phyloP scores from a whole-genome alignment of 495 filamentous ascomycete genomes.

The Talaromyces liani region DNA sequence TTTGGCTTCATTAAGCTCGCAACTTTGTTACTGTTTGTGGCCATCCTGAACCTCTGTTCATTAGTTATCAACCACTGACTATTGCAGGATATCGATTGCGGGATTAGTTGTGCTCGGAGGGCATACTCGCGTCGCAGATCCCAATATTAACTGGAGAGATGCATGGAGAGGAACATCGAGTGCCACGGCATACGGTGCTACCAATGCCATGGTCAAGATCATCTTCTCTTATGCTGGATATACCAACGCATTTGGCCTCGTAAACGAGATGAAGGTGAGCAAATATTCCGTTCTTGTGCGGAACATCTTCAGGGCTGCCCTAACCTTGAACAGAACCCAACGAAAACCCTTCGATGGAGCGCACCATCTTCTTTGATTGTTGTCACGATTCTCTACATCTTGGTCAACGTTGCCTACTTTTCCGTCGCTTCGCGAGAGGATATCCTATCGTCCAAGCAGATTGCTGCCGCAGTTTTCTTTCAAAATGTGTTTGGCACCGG shows the following conservation, averaged over 20 bases:
- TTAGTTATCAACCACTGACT: background rate
- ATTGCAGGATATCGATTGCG: constrained; percentile 8
- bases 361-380: constrained; percentile 41
- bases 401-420: constrained; percentile 58
- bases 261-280: constrained; percentile 55
- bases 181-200: constrained; percentile 45
- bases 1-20: constrained; percentile 37
- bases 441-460: constrained; percentile 42
- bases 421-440: constrained; percentile 48
- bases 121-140: constrained; percentile 46
- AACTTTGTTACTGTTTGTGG: constrained; percentile 2
- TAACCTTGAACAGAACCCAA: constrained; percentile 41
- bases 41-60: background rate
- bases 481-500: constrained; percentile 48
- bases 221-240: constrained; percentile 59
- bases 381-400: constrained; percentile 48
- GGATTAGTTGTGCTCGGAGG: constrained; percentile 49
- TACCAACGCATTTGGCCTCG: constrained; percentile 55
- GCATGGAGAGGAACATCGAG: constrained; percentile 45
- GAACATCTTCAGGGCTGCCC: background rate
- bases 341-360: constrained; percentile 48
- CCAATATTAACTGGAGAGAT: constrained; percentile 49
- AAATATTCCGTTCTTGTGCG: constrained; percentile 24
- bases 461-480: constrained; percentile 54
- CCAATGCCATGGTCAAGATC: constrained; percentile 54